These are phyloP conservation scores for Aspergillus ochraceoroseus DNA, from an alignment of 2,329 filamentous ascomycete genomes.

Conservation along the genomic window DNA sequence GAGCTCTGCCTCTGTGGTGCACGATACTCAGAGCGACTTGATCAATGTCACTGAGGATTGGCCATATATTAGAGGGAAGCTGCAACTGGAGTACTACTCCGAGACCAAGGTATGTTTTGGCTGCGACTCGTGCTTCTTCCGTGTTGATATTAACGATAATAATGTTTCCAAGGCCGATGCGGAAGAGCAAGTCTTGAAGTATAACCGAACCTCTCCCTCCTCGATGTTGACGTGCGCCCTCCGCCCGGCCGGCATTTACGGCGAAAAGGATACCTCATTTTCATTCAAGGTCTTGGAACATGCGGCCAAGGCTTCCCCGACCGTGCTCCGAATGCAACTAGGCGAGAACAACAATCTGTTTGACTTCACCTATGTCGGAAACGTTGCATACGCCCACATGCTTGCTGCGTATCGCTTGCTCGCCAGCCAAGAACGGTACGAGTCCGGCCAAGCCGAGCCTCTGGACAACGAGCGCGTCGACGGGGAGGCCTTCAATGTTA, in stretches of 20 bases:
- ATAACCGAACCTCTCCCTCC: slow-evolving; percentile 58
- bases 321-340: slow-evolving; percentile 72
- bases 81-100: slow-evolving; percentile 77
- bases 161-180: slow-evolving; percentile 58
- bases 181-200: slow-evolving; percentile 72
- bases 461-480: slow-evolving; percentile 69
- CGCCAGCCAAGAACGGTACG: slow-evolving; percentile 46
- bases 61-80: slow-evolving; percentile 66
- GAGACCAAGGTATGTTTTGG: slow-evolving; percentile 69
- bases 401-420: slow-evolving; percentile 72
- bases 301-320: slow-evolving; percentile 52
- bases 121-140: neutral
- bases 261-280: slow-evolving; percentile 76
- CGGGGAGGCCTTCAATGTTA: slow-evolving; percentile 84
- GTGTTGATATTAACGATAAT: slow-evolving; percentile 1
- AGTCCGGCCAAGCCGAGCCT: slow-evolving; percentile 53
- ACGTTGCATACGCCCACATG: slow-evolving; percentile 72
- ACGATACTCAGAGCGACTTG: slow-evolving; percentile 73
- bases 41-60: slow-evolving; percentile 80
- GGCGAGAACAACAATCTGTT: slow-evolving; percentile 68
- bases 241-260: slow-evolving; percentile 84
- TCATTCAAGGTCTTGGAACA: slow-evolving; percentile 70
- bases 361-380: slow-evolving; percentile 66
- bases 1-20: slow-evolving; percentile 78
- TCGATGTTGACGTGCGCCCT: slow-evolving; percentile 72